Evolutionary conservation across 345 rosid genomes (phyloP).

Genomic region (Eucalyptus coolabah): DNA sequence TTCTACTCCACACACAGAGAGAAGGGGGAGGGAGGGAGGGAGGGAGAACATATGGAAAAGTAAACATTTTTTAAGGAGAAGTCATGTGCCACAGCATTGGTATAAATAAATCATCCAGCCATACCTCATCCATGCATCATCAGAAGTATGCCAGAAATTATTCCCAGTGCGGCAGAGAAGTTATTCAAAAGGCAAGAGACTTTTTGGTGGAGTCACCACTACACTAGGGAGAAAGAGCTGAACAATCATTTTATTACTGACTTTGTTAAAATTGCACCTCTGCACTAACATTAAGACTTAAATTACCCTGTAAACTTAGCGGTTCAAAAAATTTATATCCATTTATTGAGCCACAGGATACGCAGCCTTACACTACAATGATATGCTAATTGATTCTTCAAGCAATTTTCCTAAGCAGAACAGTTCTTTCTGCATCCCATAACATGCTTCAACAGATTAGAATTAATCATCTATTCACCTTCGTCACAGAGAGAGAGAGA

Average conservation of each 20-base stretch:
- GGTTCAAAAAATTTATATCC: background rate
- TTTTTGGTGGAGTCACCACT: background rate
- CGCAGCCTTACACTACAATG: background rate
- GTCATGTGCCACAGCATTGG: background rate
- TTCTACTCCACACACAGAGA: background rate
- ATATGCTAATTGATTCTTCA: background rate
- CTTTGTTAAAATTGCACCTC: background rate
- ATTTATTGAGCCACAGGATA: background rate
- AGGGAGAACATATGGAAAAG: background rate
- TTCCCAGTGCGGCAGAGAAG: background rate
- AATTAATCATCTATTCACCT: background rate
- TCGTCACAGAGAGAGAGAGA: no score
- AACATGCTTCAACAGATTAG: background rate
- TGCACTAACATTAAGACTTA: background rate
- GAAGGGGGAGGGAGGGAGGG: background rate
- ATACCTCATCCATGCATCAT: background rate
- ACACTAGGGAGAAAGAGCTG: background rate
- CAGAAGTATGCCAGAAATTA: background rate
- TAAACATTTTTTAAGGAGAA: background rate
- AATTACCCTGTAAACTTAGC: background rate
- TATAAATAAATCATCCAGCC: no score
- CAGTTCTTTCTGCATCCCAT: background rate
- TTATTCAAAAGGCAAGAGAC: background rate
- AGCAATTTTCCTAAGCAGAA: background rate
- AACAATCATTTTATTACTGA: background rate